A percentile compares a stretch with the other conserved stretches of the same genome.
Evolutionary conservation across 352 stramenopile genomes (phyloP).

Genomic region (Phytophthora constricta): DNA sequence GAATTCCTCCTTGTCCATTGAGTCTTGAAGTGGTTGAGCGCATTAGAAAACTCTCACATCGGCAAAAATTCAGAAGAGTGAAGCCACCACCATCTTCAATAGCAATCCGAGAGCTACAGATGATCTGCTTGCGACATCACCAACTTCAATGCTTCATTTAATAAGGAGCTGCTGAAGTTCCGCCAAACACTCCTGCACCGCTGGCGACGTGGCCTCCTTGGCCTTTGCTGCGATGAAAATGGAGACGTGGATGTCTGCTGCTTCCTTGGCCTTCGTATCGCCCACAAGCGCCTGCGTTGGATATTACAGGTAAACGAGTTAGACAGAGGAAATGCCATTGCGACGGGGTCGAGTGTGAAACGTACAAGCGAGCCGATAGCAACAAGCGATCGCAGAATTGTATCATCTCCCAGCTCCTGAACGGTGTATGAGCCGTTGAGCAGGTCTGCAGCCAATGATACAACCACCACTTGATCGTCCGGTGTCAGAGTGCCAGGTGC

Average conservation of each 20-base stretch:
- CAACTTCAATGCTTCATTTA: conserved; percentile 10
- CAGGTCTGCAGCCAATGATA: conserved; percentile 56
- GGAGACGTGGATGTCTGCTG: conserved; percentile 52
- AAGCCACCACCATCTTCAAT: background rate
- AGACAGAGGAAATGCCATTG: background rate
- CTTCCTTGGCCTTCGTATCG: conserved; percentile 53
- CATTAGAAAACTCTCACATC: background rate
- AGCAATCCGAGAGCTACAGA: background rate
- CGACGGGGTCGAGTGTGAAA: conserved; percentile 11
- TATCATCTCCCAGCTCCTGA: conserved; percentile 78
- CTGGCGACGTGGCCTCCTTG: conserved; percentile 41
- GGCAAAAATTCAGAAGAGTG: background rate
- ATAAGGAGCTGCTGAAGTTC: conserved; percentile 55
- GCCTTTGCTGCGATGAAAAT: conserved; percentile 66
- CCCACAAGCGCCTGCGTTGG: conserved; percentile 43
- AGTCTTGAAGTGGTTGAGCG: too few species aligned
- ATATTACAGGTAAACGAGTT: background rate
- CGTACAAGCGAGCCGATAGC: conserved; percentile 74
- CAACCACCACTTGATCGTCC: conserved; percentile 59
- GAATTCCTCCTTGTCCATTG: background rate
- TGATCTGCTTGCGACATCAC: background rate
- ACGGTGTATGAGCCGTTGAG: conserved; percentile 59
- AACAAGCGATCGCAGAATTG: conserved; percentile 70
- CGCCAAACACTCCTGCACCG: conserved; percentile 59
- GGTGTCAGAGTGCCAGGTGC: conserved; percentile 37